Conservation (phyloP, 257 asterid species). For the Fraxinus excelsior region DNA sequence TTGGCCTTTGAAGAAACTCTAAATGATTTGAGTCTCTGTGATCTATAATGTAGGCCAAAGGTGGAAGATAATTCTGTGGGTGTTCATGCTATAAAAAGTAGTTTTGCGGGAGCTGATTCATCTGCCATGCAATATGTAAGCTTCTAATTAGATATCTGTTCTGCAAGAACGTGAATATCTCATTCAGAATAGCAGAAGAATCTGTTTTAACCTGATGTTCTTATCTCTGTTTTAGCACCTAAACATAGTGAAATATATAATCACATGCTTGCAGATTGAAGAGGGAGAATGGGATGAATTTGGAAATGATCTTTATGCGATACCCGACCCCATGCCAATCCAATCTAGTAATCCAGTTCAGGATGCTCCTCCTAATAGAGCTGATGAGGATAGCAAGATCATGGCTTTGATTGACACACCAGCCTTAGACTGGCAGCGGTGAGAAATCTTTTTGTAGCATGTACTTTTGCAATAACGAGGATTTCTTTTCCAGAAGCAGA, state of each 20-base stretch:
- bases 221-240: not conserved
- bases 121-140: conserved; percentile 75
- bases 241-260: conserved; percentile 1
- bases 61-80: conserved; percentile 52
- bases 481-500: no score
- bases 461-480: no score
- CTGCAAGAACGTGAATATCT: conserved; percentile 7
- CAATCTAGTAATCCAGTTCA: conserved; percentile 56
- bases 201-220: conserved; percentile 1
- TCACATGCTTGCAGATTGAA: conserved; percentile 62
- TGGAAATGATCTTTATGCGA: conserved; percentile 84
- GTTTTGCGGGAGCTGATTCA: conserved; percentile 57
- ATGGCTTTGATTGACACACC: conserved; percentile 91
- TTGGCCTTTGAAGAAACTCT: no score
- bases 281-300: conserved; percentile 90
- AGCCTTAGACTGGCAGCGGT: conserved; percentile 98
- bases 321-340: conserved; percentile 59
- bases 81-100: conserved; percentile 58
- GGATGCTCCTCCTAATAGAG: conserved; percentile 64
- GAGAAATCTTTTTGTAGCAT: conserved; percentile 32
- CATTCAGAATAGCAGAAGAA: conserved; percentile 10
- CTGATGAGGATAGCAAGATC: conserved; percentile 91
- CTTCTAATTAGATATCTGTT: conserved; percentile 21
- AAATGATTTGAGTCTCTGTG: conserved; percentile 30
- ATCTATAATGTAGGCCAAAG: conserved; percentile 61